Conservation (phyloP, 2,329 filamentous ascomycete genomes). For the Fusarium bactridioides region DNA sequence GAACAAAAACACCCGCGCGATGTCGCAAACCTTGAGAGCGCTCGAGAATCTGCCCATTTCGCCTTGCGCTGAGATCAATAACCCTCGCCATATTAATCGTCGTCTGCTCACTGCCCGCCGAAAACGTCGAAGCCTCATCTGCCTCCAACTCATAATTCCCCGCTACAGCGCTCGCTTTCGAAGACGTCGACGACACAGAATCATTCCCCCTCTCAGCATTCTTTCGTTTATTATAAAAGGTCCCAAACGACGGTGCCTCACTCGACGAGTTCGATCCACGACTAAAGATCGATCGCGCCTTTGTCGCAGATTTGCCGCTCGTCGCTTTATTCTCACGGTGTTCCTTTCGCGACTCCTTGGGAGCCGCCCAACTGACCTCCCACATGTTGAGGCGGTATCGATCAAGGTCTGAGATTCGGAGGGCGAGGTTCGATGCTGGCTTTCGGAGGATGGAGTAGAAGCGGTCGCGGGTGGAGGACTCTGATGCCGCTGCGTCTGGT, state of each 20-base stretch:
- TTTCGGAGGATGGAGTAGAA: constrained; percentile 14
- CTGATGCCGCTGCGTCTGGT: not conserved
- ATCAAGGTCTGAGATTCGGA: constrained; percentile 7
- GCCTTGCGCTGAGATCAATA: not conserved
- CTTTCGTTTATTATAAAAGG: not conserved
- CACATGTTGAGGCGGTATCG: constrained; percentile 27
- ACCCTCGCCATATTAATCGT: not conserved
- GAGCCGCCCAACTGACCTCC: constrained; percentile 31
- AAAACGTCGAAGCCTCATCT: constrained; percentile 8
- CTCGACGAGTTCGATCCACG: constrained; percentile 11
- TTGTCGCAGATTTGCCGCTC: not conserved
- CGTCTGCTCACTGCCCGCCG: not conserved
- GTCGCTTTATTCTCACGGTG: constrained; percentile 24
- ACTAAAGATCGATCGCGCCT: constrained; percentile 16
- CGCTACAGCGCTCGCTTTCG: not conserved
- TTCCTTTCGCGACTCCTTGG: constrained; percentile 29
- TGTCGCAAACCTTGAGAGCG: not conserved
- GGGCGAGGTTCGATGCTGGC: constrained; percentile 8
- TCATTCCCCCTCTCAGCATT: not conserved
- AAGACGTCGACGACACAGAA: not conserved
- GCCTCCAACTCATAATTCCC: constrained; percentile 17
- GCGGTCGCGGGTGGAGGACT: not conserved
- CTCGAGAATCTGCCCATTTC: not conserved
- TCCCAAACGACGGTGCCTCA: not conserved
- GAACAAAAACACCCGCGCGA: accelerated